Conservation (phyloP, 345 rosid genomes). For the Murraya koenigii region DNA sequence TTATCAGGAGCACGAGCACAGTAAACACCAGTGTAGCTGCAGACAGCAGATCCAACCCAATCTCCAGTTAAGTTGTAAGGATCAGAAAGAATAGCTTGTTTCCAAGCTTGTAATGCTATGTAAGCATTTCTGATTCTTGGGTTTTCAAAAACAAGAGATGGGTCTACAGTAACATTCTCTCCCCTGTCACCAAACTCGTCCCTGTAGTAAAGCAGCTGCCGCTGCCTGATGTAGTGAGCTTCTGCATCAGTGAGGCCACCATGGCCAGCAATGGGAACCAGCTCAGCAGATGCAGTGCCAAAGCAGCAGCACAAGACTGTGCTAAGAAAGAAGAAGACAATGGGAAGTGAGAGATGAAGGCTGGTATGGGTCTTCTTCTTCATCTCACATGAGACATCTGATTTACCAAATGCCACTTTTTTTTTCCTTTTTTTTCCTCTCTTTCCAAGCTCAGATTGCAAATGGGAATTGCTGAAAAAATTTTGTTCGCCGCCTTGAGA, state of each 20-base stretch:
- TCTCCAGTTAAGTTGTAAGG: constrained; percentile 54
- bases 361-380: constrained; percentile 42
- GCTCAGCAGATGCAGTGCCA: constrained; percentile 27
- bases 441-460: neutral
- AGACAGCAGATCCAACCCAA: constrained; percentile 75
- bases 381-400: constrained; percentile 86
- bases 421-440: neutral
- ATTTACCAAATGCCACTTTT: constrained; percentile 27
- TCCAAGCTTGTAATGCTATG: constrained; percentile 87
- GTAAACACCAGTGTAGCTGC: constrained; percentile 55
- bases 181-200: constrained; percentile 92
- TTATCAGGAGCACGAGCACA: constrained; percentile 66
- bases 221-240: constrained; percentile 58
- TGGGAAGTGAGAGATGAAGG: constrained; percentile 23
- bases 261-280: constrained; percentile 33
- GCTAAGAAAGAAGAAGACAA: constrained; percentile 15
- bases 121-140: constrained; percentile 57
- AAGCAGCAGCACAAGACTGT: constrained; percentile 4
- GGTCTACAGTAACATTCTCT: constrained; percentile 68
- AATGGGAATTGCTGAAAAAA: constrained; percentile 8
- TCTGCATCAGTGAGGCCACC: constrained; percentile 60
- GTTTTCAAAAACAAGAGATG: constrained; percentile 62
- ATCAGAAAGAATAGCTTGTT: constrained; percentile 80
- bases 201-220: constrained; percentile 88
- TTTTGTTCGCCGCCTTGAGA: neutral